Base-by-base conservation (phyloP, 192 early-diverging fungal genomes). In the Umbelopsis vinacea region DNA sequence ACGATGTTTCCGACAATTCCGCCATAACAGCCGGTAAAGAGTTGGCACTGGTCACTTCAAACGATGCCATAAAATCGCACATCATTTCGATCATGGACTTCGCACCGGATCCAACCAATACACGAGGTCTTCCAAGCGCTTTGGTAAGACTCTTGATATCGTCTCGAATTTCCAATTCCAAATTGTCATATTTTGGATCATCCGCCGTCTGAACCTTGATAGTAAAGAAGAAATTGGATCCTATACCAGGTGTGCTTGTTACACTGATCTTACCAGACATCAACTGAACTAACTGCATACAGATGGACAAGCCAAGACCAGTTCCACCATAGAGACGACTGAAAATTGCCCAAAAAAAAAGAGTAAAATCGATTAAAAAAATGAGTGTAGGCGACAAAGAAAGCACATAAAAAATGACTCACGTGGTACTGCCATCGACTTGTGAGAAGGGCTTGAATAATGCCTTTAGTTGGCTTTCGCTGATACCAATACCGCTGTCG, bases 401-500 rank as follows among this genome's bases (percentile, higher is more conserved):
- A n/a, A n/a, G n/a, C n/a, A n/a, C n/a, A n/a, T n/a, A n/a, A n/a
- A n/a, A n/a, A n/a, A n/a, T n/a, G n/a, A 71, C 83, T 53, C 86
- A 79, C 46, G 87, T 86, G 10, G 87, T 89, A 29, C 84, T 86
- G 40, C 87, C 85, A 69, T 90, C 89, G 3, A 87, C 89, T 66
- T 90, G 89, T 21, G 86, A 89, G 66, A 90, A 91, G 3, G 88
- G 85, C 15, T 83, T 83, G 68, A 91, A 91, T 23, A 88, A 66
- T 33, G 76, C 68, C 46, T 87, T 84, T 33, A 79, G 46, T 52
- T 85, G 86, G 53, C 66, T 68, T 43, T 79, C 82, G 35, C 84
- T 74, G 40, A 87, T 87, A 46, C 85, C 85, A 71, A 87, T 90
- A 46, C 89, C 89, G 15, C 82, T 81, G 48, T 85, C 84, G 43